A percentile compares a stretch with the other conserved stretches of the same genome.
Evolutionary conservation across 305 asterid genomes (phyloP).

Genomic region (Fraxinus sp.): DNA sequence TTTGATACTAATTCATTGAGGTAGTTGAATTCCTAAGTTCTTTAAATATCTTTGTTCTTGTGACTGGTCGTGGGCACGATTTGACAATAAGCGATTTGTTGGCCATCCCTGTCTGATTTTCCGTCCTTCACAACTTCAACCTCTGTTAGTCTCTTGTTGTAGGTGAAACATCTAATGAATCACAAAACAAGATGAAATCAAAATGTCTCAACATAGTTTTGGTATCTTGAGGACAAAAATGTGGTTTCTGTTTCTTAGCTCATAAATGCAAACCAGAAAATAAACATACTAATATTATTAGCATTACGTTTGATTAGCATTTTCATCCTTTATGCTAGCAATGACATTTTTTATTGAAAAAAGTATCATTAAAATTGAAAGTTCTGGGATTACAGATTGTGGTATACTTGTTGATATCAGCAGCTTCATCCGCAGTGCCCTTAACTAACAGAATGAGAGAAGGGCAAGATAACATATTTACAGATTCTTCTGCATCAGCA

Average conservation of each 20-base stretch:
- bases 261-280: neutral
- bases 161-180: neutral
- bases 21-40: neutral
- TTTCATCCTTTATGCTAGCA: neutral
- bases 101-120: neutral
- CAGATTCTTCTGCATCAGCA: constrained; percentile 77
- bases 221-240: neutral
- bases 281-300: neutral
- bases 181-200: neutral
- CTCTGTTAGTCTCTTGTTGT: neutral
- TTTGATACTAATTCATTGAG: neutral
- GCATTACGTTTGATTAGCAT: neutral
- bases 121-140: neutral
- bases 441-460: constrained; percentile 67
- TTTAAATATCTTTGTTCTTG: neutral
- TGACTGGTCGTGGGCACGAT: neutral
- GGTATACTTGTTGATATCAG: constrained; percentile 73
- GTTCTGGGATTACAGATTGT: constrained; percentile 29
- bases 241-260: neutral
- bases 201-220: neutral
- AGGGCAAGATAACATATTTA: constrained; percentile 72
- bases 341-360: neutral
- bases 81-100: neutral
- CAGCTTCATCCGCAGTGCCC: constrained; percentile 84
- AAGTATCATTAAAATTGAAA: neutral